Percentiles rank a stretch among this genome's conserved stretches.
These are phyloP conservation scores for Botrytis pseudocinerea DNA, from an alignment of 2,329 filamentous ascomycete species.

Conservation along the genomic window DNA sequence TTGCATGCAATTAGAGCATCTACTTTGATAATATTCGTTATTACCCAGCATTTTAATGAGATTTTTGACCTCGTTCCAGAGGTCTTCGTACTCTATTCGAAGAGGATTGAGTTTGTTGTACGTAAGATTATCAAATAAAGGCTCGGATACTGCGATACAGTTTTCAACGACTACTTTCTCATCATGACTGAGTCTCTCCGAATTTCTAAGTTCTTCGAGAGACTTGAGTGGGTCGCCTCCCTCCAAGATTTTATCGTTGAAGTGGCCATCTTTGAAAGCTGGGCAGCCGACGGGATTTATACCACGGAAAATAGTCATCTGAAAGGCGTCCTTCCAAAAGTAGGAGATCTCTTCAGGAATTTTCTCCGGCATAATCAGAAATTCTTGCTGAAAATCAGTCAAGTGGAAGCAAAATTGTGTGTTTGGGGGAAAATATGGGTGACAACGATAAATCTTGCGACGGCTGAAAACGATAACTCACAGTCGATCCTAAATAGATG, in stretches of 20 bases:
- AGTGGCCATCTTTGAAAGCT: neutral
- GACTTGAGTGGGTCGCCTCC: neutral
- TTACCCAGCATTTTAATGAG: neutral
- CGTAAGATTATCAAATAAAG: neutral
- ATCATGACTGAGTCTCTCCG: neutral
- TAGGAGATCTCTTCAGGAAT: neutral
- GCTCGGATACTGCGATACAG: neutral
- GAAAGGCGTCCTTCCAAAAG: neutral
- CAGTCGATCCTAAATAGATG: neutral
- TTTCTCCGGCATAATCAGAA: neutral
- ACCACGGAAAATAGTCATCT: neutral
- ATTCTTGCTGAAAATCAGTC: neutral
- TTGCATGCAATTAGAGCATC: neutral
- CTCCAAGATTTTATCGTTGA: neutral
- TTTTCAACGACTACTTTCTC: neutral
- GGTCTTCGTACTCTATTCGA: neutral
- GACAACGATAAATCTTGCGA: neutral
- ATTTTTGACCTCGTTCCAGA: neutral
- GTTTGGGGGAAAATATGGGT: neutral
- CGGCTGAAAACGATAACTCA: neutral
- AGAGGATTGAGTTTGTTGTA: neutral
- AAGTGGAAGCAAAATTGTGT: neutral
- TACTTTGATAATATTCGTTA: too few species aligned
- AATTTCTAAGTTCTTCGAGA: neutral
- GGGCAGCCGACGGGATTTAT: neutral